Conservation (phyloP, 352 stramenopile species). For the Phytophthora crassamura region DNA sequence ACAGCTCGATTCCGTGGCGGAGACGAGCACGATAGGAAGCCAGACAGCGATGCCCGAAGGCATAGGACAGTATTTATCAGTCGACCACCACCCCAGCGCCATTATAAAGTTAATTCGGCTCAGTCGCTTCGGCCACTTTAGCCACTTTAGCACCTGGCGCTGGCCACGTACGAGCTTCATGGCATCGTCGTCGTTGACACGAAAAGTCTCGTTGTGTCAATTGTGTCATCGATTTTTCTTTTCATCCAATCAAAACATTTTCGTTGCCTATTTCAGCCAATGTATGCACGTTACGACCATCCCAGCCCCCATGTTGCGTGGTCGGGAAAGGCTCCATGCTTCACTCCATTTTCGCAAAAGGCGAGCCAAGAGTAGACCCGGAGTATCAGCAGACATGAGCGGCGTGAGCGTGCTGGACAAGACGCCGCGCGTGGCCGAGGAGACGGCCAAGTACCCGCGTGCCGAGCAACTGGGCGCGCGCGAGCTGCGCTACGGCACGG, state of each 20-base stretch:
- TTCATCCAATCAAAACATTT: not conserved
- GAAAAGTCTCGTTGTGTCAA: not conserved
- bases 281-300: slow-evolving; percentile 17
- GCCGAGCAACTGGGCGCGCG: slow-evolving; percentile 45
- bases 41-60: slow-evolving; percentile 20
- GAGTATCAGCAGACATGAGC: slow-evolving; percentile 37
- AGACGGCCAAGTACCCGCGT: slow-evolving; percentile 76
- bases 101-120: slow-evolving; percentile 23
- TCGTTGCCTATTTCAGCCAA: too few relatives aligned
- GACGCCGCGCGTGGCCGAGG: slow-evolving; percentile 80
- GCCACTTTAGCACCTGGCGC: too few relatives aligned
- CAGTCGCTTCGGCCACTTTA: too few relatives aligned
- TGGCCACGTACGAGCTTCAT: too few relatives aligned
- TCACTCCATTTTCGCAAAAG: slow-evolving; percentile 23
- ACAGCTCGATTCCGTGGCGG: not conserved
- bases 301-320: not conserved
- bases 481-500: slow-evolving; percentile 92
- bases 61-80: slow-evolving; percentile 57
- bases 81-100: slow-evolving; percentile 12
- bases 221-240: not conserved
- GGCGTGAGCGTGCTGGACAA: slow-evolving; percentile 74
- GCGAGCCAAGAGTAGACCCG: slow-evolving; percentile 15
- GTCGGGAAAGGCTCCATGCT: slow-evolving; percentile 1
- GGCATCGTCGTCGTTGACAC: too few relatives aligned
- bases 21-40: slow-evolving; percentile 25